Evolutionary conservation across 2,329 filamentous ascomycete genomes (phyloP).

Genomic region (Epichloe festucae): DNA sequence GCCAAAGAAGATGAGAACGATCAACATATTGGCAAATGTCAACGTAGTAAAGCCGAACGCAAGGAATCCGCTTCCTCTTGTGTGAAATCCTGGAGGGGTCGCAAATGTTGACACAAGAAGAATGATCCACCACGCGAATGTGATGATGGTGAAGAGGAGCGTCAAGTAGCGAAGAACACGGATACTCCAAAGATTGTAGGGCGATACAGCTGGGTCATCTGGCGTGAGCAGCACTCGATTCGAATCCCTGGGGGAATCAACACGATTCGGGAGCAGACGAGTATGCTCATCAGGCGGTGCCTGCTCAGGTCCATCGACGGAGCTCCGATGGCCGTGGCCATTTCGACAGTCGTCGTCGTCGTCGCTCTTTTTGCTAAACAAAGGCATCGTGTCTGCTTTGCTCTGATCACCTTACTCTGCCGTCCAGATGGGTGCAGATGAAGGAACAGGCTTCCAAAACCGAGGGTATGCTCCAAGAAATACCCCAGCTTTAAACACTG

Average conservation of each 20-base stretch:
- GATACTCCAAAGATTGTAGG: slow-evolving; percentile 91
- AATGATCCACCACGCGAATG: slow-evolving; percentile 85
- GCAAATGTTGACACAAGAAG: slow-evolving; percentile 84
- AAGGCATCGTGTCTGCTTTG: slow-evolving; percentile 17
- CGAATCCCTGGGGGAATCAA: slow-evolving; percentile 40
- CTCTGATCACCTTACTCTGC: neutral
- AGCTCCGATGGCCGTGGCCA: slow-evolving; percentile 7
- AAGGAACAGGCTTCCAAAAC: neutral
- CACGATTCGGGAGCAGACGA: slow-evolving; percentile 55
- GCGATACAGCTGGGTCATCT: slow-evolving; percentile 50
- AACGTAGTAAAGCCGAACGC: slow-evolving; percentile 74
- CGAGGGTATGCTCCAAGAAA: neutral
- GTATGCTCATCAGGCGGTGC: slow-evolving; percentile 38
- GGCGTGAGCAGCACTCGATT: slow-evolving; percentile 22
- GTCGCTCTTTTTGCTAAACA: slow-evolving; percentile 18
- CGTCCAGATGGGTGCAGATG: neutral
- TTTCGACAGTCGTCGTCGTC: slow-evolving; percentile 12
- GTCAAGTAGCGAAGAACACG: slow-evolving; percentile 68
- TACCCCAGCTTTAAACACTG: neutral
- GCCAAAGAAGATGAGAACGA: slow-evolving; percentile 75
- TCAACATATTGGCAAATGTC: slow-evolving; percentile 60
- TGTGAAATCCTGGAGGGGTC: slow-evolving; percentile 75
- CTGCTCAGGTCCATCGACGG: slow-evolving; percentile 14
- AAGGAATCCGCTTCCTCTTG: slow-evolving; percentile 84
- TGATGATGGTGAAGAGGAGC: slow-evolving; percentile 59